Conservation (phyloP, 2,329 filamentous ascomycete species). For the Xylaria sp. region DNA sequence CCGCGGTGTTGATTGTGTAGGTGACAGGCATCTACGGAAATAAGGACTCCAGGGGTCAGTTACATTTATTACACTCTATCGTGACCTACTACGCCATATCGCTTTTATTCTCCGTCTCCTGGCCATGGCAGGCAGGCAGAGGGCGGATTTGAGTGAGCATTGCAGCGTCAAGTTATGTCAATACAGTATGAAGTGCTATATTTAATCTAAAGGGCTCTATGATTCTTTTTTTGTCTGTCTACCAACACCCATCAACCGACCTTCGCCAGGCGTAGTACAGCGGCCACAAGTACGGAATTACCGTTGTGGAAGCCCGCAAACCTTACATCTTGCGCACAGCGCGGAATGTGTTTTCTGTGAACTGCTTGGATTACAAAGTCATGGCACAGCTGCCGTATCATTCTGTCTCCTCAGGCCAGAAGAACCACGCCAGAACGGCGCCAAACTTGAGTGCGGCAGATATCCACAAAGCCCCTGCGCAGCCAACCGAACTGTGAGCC, state of each 20-base stretch:
- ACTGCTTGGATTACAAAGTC: not conserved
- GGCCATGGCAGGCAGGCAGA: not conserved
- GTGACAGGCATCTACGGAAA: too few relatives aligned
- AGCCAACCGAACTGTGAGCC: constrained; percentile 60
- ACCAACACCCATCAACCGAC: not conserved
- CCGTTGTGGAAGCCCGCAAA: not conserved
- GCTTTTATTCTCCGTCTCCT: not conserved
- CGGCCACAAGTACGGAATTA: not conserved
- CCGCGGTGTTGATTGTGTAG: not conserved
- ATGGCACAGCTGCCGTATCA: constrained; percentile 10
- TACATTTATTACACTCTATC: not conserved
- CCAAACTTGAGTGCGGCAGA: constrained; percentile 66
- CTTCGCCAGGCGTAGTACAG: not conserved
- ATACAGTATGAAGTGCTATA: not conserved
- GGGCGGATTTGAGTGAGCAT: not conserved
- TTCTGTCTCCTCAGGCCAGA: constrained; percentile 64
- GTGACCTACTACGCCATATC: too few relatives aligned
- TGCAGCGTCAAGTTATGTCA: not conserved
- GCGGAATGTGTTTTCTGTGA: not conserved
- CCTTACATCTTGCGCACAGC: not conserved
- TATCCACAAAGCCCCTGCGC: constrained; percentile 68
- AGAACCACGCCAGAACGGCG: constrained; percentile 68
- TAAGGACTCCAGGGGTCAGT: not conserved
- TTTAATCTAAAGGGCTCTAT: not conserved
- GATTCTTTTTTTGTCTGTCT: not conserved